Base-by-base conservation (phyloP, 2,329 filamentous ascomycete genomes). In the Geoglossum cookeanum region DNA sequence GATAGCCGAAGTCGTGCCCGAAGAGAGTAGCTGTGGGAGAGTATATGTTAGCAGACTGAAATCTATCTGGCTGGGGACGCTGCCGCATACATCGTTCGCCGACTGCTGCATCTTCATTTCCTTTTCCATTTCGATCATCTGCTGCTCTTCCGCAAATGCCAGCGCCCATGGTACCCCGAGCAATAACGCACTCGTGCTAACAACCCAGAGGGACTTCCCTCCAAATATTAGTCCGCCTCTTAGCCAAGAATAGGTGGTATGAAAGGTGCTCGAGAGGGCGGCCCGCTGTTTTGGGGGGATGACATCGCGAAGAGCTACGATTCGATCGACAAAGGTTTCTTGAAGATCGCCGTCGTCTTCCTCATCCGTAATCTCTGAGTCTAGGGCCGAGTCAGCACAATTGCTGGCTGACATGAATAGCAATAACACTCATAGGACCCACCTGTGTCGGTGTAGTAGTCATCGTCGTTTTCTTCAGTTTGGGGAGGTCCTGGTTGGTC, bases 31-130 rank as follows among this genome's bases (percentile, higher is more conserved):
- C 70, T 72, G 29, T 8, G 49, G 39, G 27, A n/a, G 27, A 32
- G n/a, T 5, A 37, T 4, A 48, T 3, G 56, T 30, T 30, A 55
- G n/a, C 13, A n/a, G 32, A 53, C 22, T 13, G 4, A 37, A 22
- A 4, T 7, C 22, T n/a, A 22, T 35, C 30, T 53, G 30, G n/a
- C 22, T 22, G 33, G 30, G 3, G 6, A 17, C 22, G 22, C 4
- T 35, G 30, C 1, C 29, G 22, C 75, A 65, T 66, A 84, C 80
- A 75, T 95, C 87, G 68, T 85, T 84, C 61, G 88, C 88, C 67
- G 85, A 81, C 79, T 95, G 87, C 71, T 92, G 85, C 87, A 95
- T 92, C 71, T 85, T 83, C 80, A 90, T 89, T 75, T 96, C 91
- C 71, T 89, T 83, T 81, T 98, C 92, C 88, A 96, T 94, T 76